Evolutionary conservation across 108 stramenopile genomes (phyloP).

Genomic region (Seminavis robusta): DNA sequence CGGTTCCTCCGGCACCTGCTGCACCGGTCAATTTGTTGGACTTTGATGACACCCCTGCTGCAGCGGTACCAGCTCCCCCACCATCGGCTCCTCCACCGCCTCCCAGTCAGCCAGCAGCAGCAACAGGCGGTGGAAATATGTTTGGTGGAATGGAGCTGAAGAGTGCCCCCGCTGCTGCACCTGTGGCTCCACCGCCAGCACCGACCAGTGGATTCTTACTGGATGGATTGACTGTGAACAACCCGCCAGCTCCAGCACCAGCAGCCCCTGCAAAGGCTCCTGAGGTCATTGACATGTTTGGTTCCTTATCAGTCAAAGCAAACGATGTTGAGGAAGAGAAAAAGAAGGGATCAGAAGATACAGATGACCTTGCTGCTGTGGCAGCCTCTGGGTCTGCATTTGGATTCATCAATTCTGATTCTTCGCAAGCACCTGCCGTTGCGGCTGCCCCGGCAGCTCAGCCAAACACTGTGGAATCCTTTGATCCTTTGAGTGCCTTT

Average conservation of each 20-base stretch:
- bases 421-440: constrained; percentile 16
- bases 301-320: constrained; percentile 38
- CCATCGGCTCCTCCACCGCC: constrained; percentile 19
- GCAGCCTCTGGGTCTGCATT: constrained; percentile 62
- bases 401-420: constrained; percentile 59
- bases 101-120: no score
- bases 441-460: constrained; percentile 7
- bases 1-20: constrained; percentile 37
- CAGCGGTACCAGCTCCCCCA: constrained; percentile 27
- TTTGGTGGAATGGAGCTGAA: neutral
- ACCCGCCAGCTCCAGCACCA: constrained; percentile 13
- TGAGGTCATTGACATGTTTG: constrained; percentile 30
- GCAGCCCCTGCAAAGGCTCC: neutral
- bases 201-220: constrained; percentile 8
- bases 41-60: constrained; percentile 44
- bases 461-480: constrained; percentile 21
- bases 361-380: constrained; percentile 12
- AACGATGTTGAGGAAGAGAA: neutral
- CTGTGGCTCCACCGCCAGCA: constrained; percentile 15
- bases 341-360: neutral
- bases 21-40: constrained; percentile 69
- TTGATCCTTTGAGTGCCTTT: constrained; percentile 60
- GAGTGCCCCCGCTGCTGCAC: constrained; percentile 3
- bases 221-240: constrained; percentile 6
- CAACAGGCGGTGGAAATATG: constrained; percentile 6